Evolutionary conservation across 2,329 filamentous ascomycete genomes (phyloP).

Genomic region (Podosphaera aphanis): DNA sequence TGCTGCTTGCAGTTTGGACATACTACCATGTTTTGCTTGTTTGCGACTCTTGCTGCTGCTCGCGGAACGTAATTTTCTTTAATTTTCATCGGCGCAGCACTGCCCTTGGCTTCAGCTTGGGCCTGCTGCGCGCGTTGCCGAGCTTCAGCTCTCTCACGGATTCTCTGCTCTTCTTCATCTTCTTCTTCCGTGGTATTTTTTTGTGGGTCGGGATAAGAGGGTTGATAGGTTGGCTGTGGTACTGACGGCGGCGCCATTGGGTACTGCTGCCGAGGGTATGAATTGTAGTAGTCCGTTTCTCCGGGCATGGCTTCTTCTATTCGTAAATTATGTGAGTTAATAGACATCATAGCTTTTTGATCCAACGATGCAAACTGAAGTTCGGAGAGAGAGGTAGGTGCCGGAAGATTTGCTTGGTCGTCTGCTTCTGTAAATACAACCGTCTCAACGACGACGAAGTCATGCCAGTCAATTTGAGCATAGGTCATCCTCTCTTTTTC

Average conservation of each 20-base stretch:
- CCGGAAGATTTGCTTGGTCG: conserved; percentile 64
- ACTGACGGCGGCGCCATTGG: conserved; percentile 21
- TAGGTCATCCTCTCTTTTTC: conserved; percentile 56
- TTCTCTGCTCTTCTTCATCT: conserved; percentile 38
- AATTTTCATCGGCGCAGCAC: conserved; percentile 58
- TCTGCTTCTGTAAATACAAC: conserved; percentile 80
- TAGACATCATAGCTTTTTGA: conserved; percentile 76
- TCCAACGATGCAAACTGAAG: conserved; percentile 86
- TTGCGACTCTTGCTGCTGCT: conserved; percentile 48
- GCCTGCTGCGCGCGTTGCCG: conserved; percentile 47
- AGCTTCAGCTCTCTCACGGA: conserved; percentile 37
- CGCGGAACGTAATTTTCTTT: conserved; percentile 80
- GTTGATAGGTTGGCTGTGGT: conserved; percentile 15
- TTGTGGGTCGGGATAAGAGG: conserved; percentile 13
- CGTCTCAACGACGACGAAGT: conserved; percentile 88
- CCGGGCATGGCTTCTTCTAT: conserved; percentile 91
- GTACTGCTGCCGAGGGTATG: conserved; percentile 19
- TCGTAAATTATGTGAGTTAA: conserved; percentile 49
- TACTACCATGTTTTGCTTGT: conserved; percentile 41
- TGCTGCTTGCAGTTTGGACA: conserved; percentile 88
- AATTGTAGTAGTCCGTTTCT: conserved; percentile 37
- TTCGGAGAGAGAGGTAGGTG: conserved; percentile 73
- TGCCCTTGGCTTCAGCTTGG: conserved; percentile 51
- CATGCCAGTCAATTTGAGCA: conserved; percentile 89
- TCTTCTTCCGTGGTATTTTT: conserved; percentile 21